Conservation (phyloP, 495 filamentous ascomycete genomes). For the Podospora australis region DNA sequence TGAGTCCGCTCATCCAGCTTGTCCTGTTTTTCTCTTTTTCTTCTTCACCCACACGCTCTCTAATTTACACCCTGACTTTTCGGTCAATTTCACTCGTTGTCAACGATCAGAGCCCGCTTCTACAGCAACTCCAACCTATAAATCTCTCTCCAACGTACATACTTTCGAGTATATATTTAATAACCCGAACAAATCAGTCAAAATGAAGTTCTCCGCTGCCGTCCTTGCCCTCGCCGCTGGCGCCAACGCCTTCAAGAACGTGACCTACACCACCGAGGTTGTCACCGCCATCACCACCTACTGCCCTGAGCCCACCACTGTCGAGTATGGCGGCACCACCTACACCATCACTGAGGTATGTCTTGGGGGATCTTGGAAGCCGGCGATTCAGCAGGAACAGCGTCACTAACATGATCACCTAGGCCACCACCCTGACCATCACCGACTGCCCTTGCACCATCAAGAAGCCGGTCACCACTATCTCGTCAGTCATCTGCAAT, state of each 20-base stretch:
- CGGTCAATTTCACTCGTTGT: constrained; percentile 57
- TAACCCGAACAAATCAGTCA: constrained; percentile 50
- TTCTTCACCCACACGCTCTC: constrained; percentile 44
- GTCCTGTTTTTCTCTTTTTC: constrained; percentile 26
- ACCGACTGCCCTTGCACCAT: constrained; percentile 73
- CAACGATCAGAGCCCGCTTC: constrained; percentile 5
- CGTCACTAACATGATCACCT: constrained; percentile 1
- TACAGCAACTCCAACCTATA: constrained; percentile 4
- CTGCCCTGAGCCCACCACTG: constrained; percentile 70
- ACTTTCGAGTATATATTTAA: constrained; percentile 38
- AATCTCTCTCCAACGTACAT: constrained; percentile 14
- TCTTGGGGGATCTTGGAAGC: not conserved
- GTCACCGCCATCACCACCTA: constrained; percentile 77
- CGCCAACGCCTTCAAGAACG: constrained; percentile 48
- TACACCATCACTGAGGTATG: constrained; percentile 69
- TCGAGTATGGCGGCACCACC: constrained; percentile 64
- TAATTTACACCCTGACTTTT: constrained; percentile 45
- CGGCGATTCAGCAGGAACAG: not conserved
- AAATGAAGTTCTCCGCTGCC: constrained; percentile 77
- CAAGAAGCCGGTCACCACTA: constrained; percentile 60
- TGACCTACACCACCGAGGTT: constrained; percentile 64
- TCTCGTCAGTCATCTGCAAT: constrained; percentile 58
- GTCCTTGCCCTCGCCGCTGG: constrained; percentile 57
- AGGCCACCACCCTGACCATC: constrained; percentile 75
- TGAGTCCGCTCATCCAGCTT: constrained; percentile 19